Percentiles rank a stretch among this genome's conserved stretches.
Conservation (phyloP, 768 basidiomycete species). For the Mycena rosella region DNA sequence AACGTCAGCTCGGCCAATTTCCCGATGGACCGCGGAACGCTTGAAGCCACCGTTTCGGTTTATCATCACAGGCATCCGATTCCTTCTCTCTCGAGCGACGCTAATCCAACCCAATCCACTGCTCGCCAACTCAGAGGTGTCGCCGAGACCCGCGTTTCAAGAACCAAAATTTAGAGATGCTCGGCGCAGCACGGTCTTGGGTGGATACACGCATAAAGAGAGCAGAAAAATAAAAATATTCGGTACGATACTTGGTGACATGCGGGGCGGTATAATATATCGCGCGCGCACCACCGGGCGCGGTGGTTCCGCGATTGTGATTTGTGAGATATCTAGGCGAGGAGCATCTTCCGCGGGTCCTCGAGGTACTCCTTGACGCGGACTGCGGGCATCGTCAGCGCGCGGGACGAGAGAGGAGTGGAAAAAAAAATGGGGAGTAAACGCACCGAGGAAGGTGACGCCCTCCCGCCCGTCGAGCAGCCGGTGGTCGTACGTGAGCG, state of each 20-base stretch:
- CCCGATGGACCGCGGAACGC: too few relatives aligned
- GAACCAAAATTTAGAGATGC: too few relatives aligned
- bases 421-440: conserved; percentile 29
- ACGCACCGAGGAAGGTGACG: conserved; percentile 95
- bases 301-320: not conserved
- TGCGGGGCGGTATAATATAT: conserved; percentile 6
- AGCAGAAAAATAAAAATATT: conserved; percentile 24
- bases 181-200: too few relatives aligned
- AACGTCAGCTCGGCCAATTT: too few relatives aligned
- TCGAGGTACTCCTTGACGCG: conserved; percentile 95
- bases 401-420: conserved; percentile 6
- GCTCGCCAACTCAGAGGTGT: too few relatives aligned
- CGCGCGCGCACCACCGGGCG: not conserved
- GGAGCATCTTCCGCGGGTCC: conserved; percentile 93
- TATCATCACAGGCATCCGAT: too few relatives aligned
- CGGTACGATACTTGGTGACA: conserved; percentile 21
- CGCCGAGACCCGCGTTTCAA: too few relatives aligned
- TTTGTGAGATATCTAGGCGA: conserved; percentile 52
- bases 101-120: too few relatives aligned
- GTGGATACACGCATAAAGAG: too few relatives aligned
- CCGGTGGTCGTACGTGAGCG: conserved; percentile 95
- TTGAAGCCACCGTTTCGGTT: too few relatives aligned
- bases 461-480: conserved; percentile 96
- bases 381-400: conserved; percentile 58
- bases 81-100: too few relatives aligned